Evolutionary conservation across 2,329 filamentous ascomycete genomes (phyloP), one percentile per base, ranked within the genome.

Genomic region (Graphiopsis chlorocephala): DNA sequence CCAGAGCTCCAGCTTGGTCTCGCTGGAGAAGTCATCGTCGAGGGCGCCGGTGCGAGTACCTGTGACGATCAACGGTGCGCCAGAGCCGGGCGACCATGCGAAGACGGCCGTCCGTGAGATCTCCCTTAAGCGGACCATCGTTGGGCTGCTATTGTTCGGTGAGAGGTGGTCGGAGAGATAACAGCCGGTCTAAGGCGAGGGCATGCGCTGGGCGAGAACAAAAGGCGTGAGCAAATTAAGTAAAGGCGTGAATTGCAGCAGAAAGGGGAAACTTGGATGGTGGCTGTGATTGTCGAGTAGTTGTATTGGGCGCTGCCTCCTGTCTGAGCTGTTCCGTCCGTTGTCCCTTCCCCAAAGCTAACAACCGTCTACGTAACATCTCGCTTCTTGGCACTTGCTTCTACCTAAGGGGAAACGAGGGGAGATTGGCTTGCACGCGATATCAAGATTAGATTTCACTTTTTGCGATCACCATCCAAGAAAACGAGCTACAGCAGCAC

Each of bases 81-180:
- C 85, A 59, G 91, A 82, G 72, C 89, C 91, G 28, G 93, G 90
- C 71, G 92, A 97, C 94, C 95, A 99, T 75, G 95, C 92, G 79
- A 99, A 99, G 74, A 94, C 91, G 79, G 94, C 95, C 74, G 95
- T 99, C 81, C 95, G 88, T 78, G 93, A 91, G 76, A 99, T 96
- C 84, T 98, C 93, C 84, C 94, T 88, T 80, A 98, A 85, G 82
- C 93, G 91, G 80, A 97, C 94, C 95, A 99, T 99, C 79, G 67
- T 74, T 38, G 66, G 45, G 38, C 33, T 59, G 65, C 31, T 56
- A 72, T 81, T 48, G 58, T 61, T 63, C 55, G 47, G n/a, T 55
- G 53, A 57, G 50, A 58, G 45, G 33, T 61, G 64, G 62, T 25
- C 55, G 17, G 35, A 61, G 58, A 42, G 57, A 65, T 59, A 28